phyloP scores from a whole-genome alignment of 306 rosid genomes.

The Fragaria nilgerrensis region DNA sequence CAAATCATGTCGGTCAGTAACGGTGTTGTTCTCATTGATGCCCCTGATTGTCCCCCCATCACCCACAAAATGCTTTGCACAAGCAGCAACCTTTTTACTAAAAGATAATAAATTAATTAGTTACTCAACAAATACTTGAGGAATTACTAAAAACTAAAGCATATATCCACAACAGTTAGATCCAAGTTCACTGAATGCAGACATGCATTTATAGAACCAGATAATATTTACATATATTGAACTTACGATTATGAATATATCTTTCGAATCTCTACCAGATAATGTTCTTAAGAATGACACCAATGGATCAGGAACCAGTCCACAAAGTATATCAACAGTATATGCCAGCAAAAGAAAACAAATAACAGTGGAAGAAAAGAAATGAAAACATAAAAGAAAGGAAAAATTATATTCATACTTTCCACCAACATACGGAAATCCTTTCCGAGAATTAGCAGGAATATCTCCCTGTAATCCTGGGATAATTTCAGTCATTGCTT shows the following conservation, averaged over 20 bases:
- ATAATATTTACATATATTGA: neutral
- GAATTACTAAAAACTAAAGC: constrained; percentile 2
- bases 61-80: constrained; percentile 61
- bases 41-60: constrained; percentile 93
- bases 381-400: constrained; percentile 7
- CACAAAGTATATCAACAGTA: neutral
- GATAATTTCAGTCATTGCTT: constrained; percentile 78
- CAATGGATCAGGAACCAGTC: neutral
- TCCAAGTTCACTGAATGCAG: neutral
- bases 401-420: constrained; percentile 47
- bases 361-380: neutral
- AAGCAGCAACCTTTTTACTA: constrained; percentile 72
- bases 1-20: constrained; percentile 63
- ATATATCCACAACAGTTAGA: neutral
- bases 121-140: constrained; percentile 1
- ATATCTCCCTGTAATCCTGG: constrained; percentile 84
- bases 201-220: neutral
- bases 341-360: neutral
- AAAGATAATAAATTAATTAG: constrained; percentile 16
- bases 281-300: neutral
- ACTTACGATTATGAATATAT: neutral
- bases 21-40: constrained; percentile 72
- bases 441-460: constrained; percentile 60
- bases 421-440: constrained; percentile 80
- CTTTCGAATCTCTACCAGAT: neutral